These are phyloP conservation scores for Calonectria hawksworthii DNA, from an alignment of 2,329 filamentous ascomycete species.

Conservation along the genomic window DNA sequence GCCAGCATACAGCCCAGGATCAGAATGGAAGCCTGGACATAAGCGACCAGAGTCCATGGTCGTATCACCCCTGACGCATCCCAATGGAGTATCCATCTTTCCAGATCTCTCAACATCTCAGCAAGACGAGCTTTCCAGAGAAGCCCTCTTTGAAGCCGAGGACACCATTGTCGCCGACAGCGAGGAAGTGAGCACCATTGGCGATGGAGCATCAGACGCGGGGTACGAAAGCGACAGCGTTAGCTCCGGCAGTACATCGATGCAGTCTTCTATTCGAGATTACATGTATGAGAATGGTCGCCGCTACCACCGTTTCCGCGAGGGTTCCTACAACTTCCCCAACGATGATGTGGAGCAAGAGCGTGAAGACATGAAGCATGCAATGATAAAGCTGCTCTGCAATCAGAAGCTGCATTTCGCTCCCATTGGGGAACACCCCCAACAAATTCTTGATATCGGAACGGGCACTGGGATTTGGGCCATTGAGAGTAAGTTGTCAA, in stretches of 20 bases:
- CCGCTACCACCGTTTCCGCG: conserved; percentile 69
- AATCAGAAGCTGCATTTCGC: conserved; percentile 65
- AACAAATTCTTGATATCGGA: conserved; percentile 69
- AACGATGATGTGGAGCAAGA: conserved; percentile 74
- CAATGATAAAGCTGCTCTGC: conserved; percentile 64
- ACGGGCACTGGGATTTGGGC: conserved; percentile 73
- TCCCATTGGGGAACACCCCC: conserved; percentile 61
- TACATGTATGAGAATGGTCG: conserved; percentile 71
- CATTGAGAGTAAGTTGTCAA: conserved; percentile 61
- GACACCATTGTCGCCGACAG: conserved; percentile 54
- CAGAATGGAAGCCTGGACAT: conserved; percentile 7
- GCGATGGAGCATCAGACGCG: conserved; percentile 48
- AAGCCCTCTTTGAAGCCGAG: conserved; percentile 54
- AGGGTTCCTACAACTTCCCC: conserved; percentile 69
- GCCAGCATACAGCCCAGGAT: background rate
- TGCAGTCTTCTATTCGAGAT: conserved; percentile 59
- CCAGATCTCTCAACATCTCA: conserved; percentile 52
- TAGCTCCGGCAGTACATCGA: conserved; percentile 55
- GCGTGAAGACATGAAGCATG: conserved; percentile 69
- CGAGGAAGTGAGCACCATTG: conserved; percentile 39
- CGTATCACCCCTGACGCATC: conserved; percentile 52
- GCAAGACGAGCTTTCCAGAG: conserved; percentile 52
- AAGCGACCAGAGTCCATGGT: conserved; percentile 40
- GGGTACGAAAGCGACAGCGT: conserved; percentile 55
- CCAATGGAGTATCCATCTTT: conserved; percentile 55